These are phyloP conservation scores for Lipomyces kockii DNA, from an alignment of 805 yeast species.

Conservation along the genomic window DNA sequence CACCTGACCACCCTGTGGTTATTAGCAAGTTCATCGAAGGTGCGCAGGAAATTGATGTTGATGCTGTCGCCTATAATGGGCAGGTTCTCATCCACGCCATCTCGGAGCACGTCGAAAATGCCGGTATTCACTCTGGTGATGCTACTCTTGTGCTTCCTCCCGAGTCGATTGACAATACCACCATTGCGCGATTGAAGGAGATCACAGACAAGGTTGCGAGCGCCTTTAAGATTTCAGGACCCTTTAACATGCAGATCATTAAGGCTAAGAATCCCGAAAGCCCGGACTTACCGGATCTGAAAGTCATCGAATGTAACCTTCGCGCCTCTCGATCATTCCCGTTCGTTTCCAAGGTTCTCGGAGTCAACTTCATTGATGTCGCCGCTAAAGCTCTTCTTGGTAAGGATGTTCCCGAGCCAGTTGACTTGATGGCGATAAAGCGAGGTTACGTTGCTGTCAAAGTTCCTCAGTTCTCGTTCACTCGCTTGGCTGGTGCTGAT, in stretches of 20 bases:
- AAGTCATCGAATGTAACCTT: conserved; percentile 98
- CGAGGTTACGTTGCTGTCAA: conserved; percentile 92
- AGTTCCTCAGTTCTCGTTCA: conserved; percentile 98
- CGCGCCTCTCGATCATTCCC: conserved; percentile 99
- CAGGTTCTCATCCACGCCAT: conserved; percentile 90
- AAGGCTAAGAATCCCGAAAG: conserved; percentile 68
- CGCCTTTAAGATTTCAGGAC: conserved; percentile 97
- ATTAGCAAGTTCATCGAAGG: conserved; percentile 94
- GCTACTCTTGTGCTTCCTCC: conserved; percentile 96
- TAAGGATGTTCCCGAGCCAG: conserved; percentile 72
- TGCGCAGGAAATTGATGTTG: conserved; percentile 96
- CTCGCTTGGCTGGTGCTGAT: conserved; percentile 98
- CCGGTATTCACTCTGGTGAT: conserved; percentile 99
- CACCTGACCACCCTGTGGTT: conserved; percentile 96
- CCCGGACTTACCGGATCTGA: conserved; percentile 65
- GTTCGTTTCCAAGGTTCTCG: conserved; percentile 95
- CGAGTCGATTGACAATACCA: conserved; percentile 67
- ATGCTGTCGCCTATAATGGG: conserved; percentile 93
- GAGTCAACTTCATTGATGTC: conserved; percentile 90
- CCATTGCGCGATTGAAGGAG: conserved; percentile 74
- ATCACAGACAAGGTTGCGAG: conserved; percentile 91
- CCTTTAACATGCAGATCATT: conserved; percentile 97
- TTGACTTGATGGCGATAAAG: conserved; percentile 71
- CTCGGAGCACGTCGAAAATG: conserved; percentile 97
- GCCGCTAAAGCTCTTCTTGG: conserved; percentile 87